Base-by-base conservation (phyloP, 805 yeast species). In the Yamadazyma scolyti region DNA sequence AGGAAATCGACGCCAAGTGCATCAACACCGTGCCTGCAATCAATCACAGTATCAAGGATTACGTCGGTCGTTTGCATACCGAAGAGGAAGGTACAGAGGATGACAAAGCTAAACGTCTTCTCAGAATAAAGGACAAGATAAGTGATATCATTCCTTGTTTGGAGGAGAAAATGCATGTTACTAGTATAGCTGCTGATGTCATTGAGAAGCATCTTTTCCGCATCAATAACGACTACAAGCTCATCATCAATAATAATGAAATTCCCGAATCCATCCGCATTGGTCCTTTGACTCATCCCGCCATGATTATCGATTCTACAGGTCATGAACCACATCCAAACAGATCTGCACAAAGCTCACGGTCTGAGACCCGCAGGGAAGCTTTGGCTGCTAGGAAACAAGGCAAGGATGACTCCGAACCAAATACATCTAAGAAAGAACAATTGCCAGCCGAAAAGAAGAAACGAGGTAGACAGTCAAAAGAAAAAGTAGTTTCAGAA, bases 161-260 rank as follows among this genome's bases (percentile, higher is more conserved):
- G 33, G 97, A 90, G 53, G 97, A 93, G 54, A 93, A 93, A 58
- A 87, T 93, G 94, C 97, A 90, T 55, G 96, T 93, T 24, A 90
- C 97, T 4, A 81, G 90, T 1, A 80, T 86, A 23, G 96, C 97
- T 14, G 73, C 85, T 18, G 97, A 89, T 46, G 71, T 80, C 9
- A 71, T 88, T 27, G 61, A 70, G 18, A 76, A 79, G 36, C 83
- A 86, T 48, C 60, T 86, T 33, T 71, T 68, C 30, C 68, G 97
- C 30, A 70, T 93, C 42, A 84, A 89, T 50, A 76, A 82, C 44
- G 95, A 85, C 50, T 89, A 77, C 62, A 83, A 82, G 28, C 65
- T 81, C 28, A 82, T 90, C 16, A 60, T 82, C 27, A 64, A 72
- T 34, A 77, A 79, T 46, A 67, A 73, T 46, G 98, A 93, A 58